A percentile compares a stretch with the other conserved stretches of the same genome.
Conservation (phyloP, 192 early-diverging fungal genomes). For the Gonapodya prolifera region DNA sequence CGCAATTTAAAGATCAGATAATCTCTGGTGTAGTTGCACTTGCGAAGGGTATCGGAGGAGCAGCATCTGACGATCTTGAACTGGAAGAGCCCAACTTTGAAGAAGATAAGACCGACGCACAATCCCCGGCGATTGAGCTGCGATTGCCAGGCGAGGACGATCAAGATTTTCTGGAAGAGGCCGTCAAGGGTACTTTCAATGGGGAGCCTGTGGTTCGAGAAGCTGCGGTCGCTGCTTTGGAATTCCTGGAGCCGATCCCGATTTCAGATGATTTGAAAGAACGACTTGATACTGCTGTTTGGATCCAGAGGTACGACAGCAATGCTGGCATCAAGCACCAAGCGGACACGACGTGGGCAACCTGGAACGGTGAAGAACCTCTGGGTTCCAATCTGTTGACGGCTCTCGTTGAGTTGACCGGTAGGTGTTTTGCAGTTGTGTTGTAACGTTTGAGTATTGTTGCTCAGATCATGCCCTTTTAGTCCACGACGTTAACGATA, state of each 20-base stretch:
- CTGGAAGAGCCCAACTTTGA: conserved; percentile 17
- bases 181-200: conserved; percentile 52
- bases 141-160: conserved; percentile 34
- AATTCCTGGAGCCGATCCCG: conserved; percentile 41
- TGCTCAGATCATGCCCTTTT: conserved; percentile 6
- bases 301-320: conserved; percentile 53
- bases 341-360: conserved; percentile 50
- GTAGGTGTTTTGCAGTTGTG: conserved; percentile 16
- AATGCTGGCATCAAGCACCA: conserved; percentile 36
- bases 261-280: conserved; percentile 24
- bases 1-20: conserved; percentile 30
- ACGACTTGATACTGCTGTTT: conserved; percentile 53
- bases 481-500: conserved; percentile 37
- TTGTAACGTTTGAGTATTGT: conserved; percentile 16
- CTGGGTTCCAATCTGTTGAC: conserved; percentile 9
- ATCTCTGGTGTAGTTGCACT: conserved; percentile 37
- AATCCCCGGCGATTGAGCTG: conserved; percentile 27
- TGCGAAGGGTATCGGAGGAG: conserved; percentile 18
- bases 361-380: conserved; percentile 17
- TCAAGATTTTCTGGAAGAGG: conserved; percentile 33
- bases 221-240: conserved; percentile 25
- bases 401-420: conserved; percentile 14
- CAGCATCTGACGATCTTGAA: conserved; percentile 19
- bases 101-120: conserved; percentile 9
- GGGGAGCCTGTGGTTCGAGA: conserved; percentile 53